Evolutionary conservation across 2,329 filamentous ascomycete genomes (phyloP), one percentile per base, ranked within the genome.

Genomic region (Xylariales sp.): DNA sequence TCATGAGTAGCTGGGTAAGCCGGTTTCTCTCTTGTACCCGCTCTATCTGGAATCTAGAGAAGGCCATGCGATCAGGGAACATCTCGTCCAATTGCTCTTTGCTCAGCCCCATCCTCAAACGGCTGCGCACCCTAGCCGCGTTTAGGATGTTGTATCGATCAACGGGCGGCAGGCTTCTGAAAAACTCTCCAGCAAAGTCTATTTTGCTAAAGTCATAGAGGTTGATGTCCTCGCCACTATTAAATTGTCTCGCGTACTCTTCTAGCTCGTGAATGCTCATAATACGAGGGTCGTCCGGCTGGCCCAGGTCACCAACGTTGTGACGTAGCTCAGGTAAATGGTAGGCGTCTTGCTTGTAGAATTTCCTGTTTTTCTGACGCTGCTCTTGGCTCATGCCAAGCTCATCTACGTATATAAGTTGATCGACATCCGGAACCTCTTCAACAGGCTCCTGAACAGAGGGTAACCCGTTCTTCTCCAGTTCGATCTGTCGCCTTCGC

Each of bases 81-180:
- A 98, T 98, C 31, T 74, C 78, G 49, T 97, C 90, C 12, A 98
- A 66, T 62, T 98, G 93, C 47, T 98, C 91, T 61, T 97, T 97
- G 40, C 88, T 95, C 52, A 95, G 78, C 0, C 93, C 93, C 91
- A 98, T 95, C 56, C 93, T 80, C 53, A 98, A 70, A 37, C 93
- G 76, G 59, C 88, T 95, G 40, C 93, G 74, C 44, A 98, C 59
- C 44, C 93, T 76, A 2, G 94, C 93, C 2, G 94, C 93, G 56
- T 98, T 98, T 16, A 98, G 66, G 37, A 98, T 98, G 52, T 97
- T 97, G 68, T 98, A 98, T 33, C 91, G 80, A 66, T 98, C 93
- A 2, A 84, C 83, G 1, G 89, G 74, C 0, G 94, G 93, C 40
- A 98, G 64, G 57, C 88, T 95, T 58, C 85, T 79, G 66, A 98